Conservation (phyloP, 345 rosid species). For the Hibiscus tridactylites region DNA sequence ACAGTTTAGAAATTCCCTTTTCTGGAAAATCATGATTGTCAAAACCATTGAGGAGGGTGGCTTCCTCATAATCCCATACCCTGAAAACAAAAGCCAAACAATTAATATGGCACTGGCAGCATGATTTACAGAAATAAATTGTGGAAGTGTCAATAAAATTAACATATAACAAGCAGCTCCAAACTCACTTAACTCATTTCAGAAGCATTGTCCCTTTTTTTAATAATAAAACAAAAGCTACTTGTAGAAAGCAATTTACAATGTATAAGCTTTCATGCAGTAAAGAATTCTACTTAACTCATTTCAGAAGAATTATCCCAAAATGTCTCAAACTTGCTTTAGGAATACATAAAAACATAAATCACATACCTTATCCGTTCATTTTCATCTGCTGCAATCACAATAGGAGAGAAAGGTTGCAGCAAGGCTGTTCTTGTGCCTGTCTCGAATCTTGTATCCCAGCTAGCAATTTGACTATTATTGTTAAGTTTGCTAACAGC, state of each 20-base stretch:
- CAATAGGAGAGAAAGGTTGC: constrained; percentile 92
- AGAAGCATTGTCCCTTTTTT: not conserved
- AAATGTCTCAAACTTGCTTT: not conserved
- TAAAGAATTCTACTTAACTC: not conserved
- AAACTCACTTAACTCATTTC: not conserved
- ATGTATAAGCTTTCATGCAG: not conserved
- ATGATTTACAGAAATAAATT: not conserved
- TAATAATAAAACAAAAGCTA: not conserved
- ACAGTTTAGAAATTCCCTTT: constrained; percentile 91
- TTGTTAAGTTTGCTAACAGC: constrained; percentile 73
- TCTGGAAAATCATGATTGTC: constrained; percentile 86
- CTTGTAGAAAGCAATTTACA: not conserved
- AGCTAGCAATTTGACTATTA: constrained; percentile 66
- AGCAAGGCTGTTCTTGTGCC: constrained; percentile 77
- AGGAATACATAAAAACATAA: not conserved
- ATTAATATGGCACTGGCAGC: constrained; percentile 18
- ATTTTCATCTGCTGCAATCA: constrained; percentile 93
- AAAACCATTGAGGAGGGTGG: constrained; percentile 61
- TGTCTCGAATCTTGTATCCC: constrained; percentile 88
- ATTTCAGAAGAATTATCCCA: not conserved
- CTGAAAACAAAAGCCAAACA: constrained; percentile 32
- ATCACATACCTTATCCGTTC: constrained; percentile 69
- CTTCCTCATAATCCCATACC: constrained; percentile 75
- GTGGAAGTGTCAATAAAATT: not conserved
- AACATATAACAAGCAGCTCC: not conserved